Conservation (phyloP, 148 eudicot genomes). For the Fagopyrum tataricum region DNA sequence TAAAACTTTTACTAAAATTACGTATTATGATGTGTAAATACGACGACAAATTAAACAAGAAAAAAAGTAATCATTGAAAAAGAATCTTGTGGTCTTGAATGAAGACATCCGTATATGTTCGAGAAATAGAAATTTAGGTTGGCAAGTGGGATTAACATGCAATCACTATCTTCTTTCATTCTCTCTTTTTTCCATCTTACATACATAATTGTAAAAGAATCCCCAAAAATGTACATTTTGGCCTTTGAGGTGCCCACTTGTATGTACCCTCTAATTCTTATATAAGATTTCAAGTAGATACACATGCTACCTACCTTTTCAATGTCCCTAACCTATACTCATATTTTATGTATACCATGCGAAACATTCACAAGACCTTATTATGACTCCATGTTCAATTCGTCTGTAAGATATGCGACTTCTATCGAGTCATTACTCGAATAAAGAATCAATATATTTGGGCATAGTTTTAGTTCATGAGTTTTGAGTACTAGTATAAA, state of each 20-base stretch:
- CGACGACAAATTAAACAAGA: not conserved
- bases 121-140: not conserved
- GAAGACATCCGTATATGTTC: not conserved
- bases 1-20: too few species aligned
- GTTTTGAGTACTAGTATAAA: too few species aligned
- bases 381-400: conserved; percentile 8
- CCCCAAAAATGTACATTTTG: not conserved
- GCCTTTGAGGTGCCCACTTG: conserved; percentile 5
- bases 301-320: conserved; percentile 10
- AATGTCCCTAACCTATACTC: conserved; percentile 9
- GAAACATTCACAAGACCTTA: conserved; percentile 7
- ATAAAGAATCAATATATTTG: not conserved
- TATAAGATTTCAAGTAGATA: conserved; percentile 1
- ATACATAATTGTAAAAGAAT: not conserved
- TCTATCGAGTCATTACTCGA: not conserved
- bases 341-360: conserved; percentile 7
- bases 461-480: not conserved
- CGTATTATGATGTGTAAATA: not conserved
- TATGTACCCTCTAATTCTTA: not conserved
- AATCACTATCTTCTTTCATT: conserved; percentile 7
- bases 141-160: conserved; percentile 6
- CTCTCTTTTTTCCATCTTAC: not conserved
- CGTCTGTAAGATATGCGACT: not conserved
- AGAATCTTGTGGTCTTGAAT: not conserved
- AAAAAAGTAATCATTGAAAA: not conserved